Evolutionary conservation across 1,284 basidiomycete genomes (phyloP), one percentile per base, ranked within the genome.

Genomic region (Dichomitus squalens): DNA sequence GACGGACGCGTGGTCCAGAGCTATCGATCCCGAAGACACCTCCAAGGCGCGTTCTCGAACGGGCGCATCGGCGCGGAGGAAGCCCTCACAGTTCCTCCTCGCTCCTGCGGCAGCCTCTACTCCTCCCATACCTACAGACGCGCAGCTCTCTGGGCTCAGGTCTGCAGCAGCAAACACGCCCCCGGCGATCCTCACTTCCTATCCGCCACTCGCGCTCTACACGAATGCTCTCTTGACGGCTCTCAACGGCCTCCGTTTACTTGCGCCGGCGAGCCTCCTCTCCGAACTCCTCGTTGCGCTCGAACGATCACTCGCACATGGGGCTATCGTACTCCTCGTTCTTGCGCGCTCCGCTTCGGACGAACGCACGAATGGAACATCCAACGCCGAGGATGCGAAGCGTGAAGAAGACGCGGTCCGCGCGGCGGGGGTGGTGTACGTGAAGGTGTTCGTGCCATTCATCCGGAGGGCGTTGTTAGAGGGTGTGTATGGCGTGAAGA

Each of bases 241-340:
- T 0, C 76, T 97, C 49, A 98, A 98, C 72, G 79, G 87, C 2
- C 79, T 98, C 12, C 88, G 95, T 1, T 76, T 95, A 8, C 80
- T 96, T 9, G 92, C 92, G 0, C 92, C 93, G 0, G 73, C 84
- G 7, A 76, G 77, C 39, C 77, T 87, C 39, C 74, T 81, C 47
- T 71, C 68, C 1, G 70, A 79, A 31, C 69, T 93, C 2, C 68
- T 78, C 0, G 64, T 66, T 0, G 70, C 77, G 4, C 75, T 92
- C 44, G 84, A 88, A 44, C 70, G 68, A 2, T 76, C 80, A 1
- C 73, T 95, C 4, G 76, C 73, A 1, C 70, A 71, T 23, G 75
- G 76, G 2, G 78, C 78, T 2, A 70, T 72, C 9, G 74, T 77
- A 2, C 47, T 75, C 3, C 56, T 72, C 7, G 58, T 49, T 0